Evolutionary conservation across 2,329 filamentous ascomycete genomes (phyloP).

Genomic region (Apiospora phragmitis): DNA sequence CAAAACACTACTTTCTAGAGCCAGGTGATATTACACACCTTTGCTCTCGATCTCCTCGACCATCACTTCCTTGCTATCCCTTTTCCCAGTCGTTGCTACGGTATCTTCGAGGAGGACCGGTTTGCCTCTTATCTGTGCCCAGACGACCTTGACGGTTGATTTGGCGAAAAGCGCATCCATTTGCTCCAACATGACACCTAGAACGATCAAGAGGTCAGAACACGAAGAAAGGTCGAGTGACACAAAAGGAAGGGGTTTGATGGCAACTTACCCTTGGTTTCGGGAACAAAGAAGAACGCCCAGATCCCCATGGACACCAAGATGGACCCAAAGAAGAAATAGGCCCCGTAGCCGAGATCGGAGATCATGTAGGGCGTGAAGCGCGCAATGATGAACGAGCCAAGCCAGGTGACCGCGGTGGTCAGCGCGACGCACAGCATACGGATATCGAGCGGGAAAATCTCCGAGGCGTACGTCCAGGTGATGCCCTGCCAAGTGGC

Average conservation of each 20-base stretch:
- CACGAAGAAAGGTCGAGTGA: neutral
- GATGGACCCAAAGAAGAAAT: slow-evolving; percentile 45
- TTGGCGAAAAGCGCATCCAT: slow-evolving; percentile 32
- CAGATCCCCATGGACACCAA: slow-evolving; percentile 40
- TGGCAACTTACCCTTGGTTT: slow-evolving; percentile 40
- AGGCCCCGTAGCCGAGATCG: slow-evolving; percentile 39
- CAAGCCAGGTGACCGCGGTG: slow-evolving; percentile 25
- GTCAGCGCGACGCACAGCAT: slow-evolving; percentile 26
- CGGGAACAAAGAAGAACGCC: slow-evolving; percentile 44
- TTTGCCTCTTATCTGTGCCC: slow-evolving; percentile 11
- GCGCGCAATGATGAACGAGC: slow-evolving; percentile 24
- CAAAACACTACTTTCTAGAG: neutral
- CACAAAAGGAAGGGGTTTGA: neutral
- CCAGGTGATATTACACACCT: neutral
- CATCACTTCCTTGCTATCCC: neutral
- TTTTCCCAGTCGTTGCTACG: neutral
- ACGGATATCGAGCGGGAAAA: slow-evolving; percentile 26
- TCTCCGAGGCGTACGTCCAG: slow-evolving; percentile 32
- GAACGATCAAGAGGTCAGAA: neutral
- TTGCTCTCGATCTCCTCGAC: neutral
- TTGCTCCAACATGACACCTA: slow-evolving; percentile 35
- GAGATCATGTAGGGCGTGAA: slow-evolving; percentile 29
- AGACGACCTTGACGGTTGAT: slow-evolving; percentile 9
- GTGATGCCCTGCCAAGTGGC: slow-evolving; percentile 44
- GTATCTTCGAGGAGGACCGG: neutral